Base-by-base conservation (phyloP, 345 rosid genomes). In the Linum trigynum region DNA sequence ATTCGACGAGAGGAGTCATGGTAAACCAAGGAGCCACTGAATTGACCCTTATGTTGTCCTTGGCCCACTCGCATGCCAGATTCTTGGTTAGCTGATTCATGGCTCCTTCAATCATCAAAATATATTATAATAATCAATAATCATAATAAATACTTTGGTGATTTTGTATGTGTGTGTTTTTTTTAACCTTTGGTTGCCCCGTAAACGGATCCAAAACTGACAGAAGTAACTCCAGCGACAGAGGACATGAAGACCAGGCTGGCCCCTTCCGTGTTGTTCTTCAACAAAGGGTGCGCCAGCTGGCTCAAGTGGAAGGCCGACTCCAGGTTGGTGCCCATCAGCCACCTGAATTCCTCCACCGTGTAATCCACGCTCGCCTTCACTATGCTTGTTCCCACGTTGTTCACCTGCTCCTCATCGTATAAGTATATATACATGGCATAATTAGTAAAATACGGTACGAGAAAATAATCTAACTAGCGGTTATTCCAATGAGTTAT, bases 41-140 rank as follows among this genome's bases (percentile, higher is more conserved):
- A 12, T 72, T 67, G 3, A 7, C 53, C 55, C 68, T 67, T 23
- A 72, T 67, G 42, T 72, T 67, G 42, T 72, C 68, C 6, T 72
- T 57, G 5, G 76, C 71, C 76, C 76, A 63, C 37, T 72, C 76
- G 14, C 76, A 72, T 1, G 76, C 65, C 57, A 72, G 5, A 37
- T 63, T 67, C 53, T 8, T 72, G 0, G 72, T 64, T 1, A 72
- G 61, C 6, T 72, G 72, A 38, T 37, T 60, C 0, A 72, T 58
- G 38, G 76, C 75, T 32, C 75, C 75, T 72, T 63, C 61, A 7
- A 48, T 16, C 23, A 0, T 38, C 2, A 6, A 5, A 5, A 16
- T 14, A 5, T 2, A 14, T 45, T 12, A 65, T 16, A 2, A 15
- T 5, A 9, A 15, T 12, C 36, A 17, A 38, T 8, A 7, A 43